Evolutionary conservation across 805 yeast species (phyloP), one percentile per base, ranked within the genome.

Genomic region (Kodamaea fukazawae): DNA sequence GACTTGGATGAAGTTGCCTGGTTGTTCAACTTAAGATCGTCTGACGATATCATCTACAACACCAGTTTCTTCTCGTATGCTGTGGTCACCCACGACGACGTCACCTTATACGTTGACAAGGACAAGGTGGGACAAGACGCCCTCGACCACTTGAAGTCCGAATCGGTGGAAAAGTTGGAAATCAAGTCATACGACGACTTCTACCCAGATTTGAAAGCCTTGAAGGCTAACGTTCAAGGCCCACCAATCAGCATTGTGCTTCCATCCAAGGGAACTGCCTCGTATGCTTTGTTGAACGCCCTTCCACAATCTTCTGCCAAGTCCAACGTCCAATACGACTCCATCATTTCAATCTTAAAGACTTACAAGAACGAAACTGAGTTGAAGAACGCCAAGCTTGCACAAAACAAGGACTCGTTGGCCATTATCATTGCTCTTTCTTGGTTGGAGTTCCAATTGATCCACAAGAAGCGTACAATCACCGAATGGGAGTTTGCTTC

Each of bases 1-100:
- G 80, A 89, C 1, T 63, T 90, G 38, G 97, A 91, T 64, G 96
- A 90, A 50, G 78, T 89, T 46, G 93, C 96, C 6, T 90, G 96
- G 96, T 63, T 89, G 31, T 75, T 89, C 55, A 91, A 91, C 55
- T 64, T 91, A 41, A 78, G 99, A 47, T 86, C 90, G 4, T 76
- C 61, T 34, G 44, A 73, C 15, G 98, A 91, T 58, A 82, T 91
- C 43, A 82, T 81, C 4, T 91, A 75, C 57, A 83, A 83, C 53
- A 97, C 98, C 0, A 91, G 89, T 2, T 93, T 91, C 58, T 88
- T 80, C 61, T 70, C 90, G 7, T 85, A 81, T 51, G 67, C 78
- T 1, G 56, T 75, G 1, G 44, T 71, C 13, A 50, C 63, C 7
- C 28, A 42, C 14, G 47, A 64, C 2, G 49, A 53, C 2, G 75